Evolutionary conservation across 2,329 filamentous ascomycete genomes (phyloP).

Genomic region (Davidsoniella neocaledoniae): DNA sequence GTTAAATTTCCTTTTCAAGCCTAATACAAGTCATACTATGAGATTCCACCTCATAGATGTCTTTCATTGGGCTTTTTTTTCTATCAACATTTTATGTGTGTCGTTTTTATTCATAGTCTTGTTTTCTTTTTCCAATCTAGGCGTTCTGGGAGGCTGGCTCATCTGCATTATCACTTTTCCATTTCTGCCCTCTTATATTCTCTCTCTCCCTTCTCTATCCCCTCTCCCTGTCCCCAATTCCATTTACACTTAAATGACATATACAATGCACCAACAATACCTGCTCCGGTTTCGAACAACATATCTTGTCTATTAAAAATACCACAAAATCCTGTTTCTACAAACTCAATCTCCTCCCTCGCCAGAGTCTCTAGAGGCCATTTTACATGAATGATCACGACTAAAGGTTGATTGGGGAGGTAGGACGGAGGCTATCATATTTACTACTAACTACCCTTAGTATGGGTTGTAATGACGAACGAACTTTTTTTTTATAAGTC

Average conservation of each 20-base stretch:
- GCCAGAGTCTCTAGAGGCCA: too few relatives aligned
- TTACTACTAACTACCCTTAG: too few relatives aligned
- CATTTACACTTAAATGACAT: neutral
- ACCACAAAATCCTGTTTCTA: too few relatives aligned
- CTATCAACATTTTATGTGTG: too few relatives aligned
- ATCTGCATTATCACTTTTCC: conserved; percentile 1
- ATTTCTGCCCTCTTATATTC: conserved; percentile 7
- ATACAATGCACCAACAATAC: neutral
- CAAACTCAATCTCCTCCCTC: too few relatives aligned
- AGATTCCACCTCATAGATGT: neutral
- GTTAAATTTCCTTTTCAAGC: too few relatives aligned
- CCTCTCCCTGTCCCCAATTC: neutral
- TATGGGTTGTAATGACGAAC: conserved; percentile 1
- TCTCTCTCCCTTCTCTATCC: conserved; percentile 1
- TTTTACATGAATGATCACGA: too few relatives aligned
- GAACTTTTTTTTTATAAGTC: neutral
- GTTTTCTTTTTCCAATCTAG: neutral
- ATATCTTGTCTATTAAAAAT: too few relatives aligned
- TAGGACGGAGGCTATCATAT: too few relatives aligned
- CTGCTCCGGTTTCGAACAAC: too few relatives aligned
- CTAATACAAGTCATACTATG: neutral
- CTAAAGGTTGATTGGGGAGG: too few relatives aligned
- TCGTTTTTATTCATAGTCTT: neutral
- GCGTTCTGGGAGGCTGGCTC: conserved; percentile 6
- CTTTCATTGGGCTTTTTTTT: neutral